These are phyloP conservation scores for Secale cereale DNA, from an alignment of 176 grass and related monocot genomes.

Conservation along the genomic window DNA sequence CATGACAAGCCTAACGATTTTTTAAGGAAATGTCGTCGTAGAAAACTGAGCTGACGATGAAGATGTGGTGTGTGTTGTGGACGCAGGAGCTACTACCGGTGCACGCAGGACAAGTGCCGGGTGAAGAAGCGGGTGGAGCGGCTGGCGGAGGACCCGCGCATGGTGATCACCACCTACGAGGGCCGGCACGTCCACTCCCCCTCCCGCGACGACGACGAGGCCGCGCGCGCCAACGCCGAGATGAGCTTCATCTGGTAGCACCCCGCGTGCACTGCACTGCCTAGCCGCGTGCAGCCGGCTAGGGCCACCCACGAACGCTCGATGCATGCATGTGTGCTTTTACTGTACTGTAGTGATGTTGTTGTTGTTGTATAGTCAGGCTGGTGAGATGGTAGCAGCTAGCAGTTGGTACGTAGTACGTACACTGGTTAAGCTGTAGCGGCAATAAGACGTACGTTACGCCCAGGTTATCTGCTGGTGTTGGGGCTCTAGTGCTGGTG, in stretches of 20 bases:
- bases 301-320: too few species aligned
- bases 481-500: not conserved
- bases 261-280: too few species aligned
- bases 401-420: not conserved
- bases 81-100: constrained; percentile 86
- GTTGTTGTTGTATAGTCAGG: not conserved
- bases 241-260: constrained; percentile 81
- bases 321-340: not conserved
- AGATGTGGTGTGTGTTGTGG: not conserved
- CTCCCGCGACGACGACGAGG: constrained; percentile 61
- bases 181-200: constrained; percentile 87
- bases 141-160: constrained; percentile 72
- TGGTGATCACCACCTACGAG: constrained; percentile 95
- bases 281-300: too few species aligned
- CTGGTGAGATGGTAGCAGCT: not conserved
- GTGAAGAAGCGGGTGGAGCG: constrained; percentile 93
- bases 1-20: too few species aligned
- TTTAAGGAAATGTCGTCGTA: too few species aligned
- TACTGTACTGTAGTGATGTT: not conserved
- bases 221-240: constrained; percentile 44
- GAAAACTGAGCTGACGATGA: too few species aligned
- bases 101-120: constrained; percentile 74
- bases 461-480: not conserved
- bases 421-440: not conserved
- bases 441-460: not conserved